Conservation (phyloP, 2,329 filamentous ascomycete species). For the Cytospora piceae region DNA sequence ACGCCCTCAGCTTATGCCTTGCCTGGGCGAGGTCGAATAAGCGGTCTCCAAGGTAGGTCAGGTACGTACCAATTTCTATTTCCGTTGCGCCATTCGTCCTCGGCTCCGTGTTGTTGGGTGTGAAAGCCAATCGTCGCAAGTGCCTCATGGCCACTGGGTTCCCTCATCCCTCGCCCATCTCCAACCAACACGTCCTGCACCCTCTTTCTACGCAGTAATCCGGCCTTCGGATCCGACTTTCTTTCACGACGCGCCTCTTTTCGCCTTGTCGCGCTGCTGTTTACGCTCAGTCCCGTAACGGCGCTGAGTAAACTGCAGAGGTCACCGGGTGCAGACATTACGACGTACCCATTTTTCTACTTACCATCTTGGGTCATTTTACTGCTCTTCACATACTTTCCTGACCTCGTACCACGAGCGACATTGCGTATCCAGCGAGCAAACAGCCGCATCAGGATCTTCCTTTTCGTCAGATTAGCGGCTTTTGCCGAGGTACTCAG, state of each 20-base stretch:
- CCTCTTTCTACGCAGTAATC: background rate
- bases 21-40: slow-evolving; percentile 19
- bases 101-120: slow-evolving; percentile 19
- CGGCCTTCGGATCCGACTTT: background rate
- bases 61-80: slow-evolving; percentile 22
- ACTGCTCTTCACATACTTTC: background rate
- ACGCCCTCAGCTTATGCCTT: slow-evolving; percentile 18
- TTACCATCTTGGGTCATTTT: slow-evolving; percentile 11
- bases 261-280: slow-evolving; percentile 5
- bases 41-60: slow-evolving; percentile 14
- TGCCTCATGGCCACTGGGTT: slow-evolving; percentile 13
- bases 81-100: slow-evolving; percentile 16
- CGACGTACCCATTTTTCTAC: slow-evolving; percentile 15
- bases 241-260: background rate
- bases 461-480: slow-evolving; percentile 14
- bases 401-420: background rate
- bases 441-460: slow-evolving; percentile 5
- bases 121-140: slow-evolving; percentile 9
- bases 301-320: background rate
- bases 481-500: slow-evolving; percentile 18
- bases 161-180: slow-evolving; percentile 15
- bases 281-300: slow-evolving; percentile 6
- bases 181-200: slow-evolving; percentile 5
- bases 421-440: slow-evolving; percentile 3
- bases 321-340: slow-evolving; percentile 19